Conservation (phyloP, 2,329 filamentous ascomycete genomes). For the Colletotrichum scovillei region DNA sequence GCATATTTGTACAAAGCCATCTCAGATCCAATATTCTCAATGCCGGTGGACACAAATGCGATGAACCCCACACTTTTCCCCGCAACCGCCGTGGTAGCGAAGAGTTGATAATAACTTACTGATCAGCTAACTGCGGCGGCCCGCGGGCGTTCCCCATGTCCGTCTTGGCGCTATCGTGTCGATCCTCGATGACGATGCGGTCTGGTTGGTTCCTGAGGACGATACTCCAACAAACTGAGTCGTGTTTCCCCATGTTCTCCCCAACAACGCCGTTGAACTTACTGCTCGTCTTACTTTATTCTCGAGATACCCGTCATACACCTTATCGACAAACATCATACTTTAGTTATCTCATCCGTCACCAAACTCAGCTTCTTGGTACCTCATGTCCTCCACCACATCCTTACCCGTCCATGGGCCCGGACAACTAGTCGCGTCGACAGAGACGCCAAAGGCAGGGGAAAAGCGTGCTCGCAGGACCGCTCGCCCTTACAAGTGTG, state of each 20-base stretch:
- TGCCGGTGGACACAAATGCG: background rate
- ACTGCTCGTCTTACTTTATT: background rate
- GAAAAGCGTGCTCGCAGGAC: background rate
- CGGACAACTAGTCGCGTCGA: background rate
- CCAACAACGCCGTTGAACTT: background rate
- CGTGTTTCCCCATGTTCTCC: background rate
- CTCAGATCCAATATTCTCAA: background rate
- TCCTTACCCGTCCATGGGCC: background rate
- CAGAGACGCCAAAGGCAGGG: background rate
- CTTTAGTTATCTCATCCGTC: background rate
- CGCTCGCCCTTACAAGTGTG: background rate
- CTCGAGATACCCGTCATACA: background rate
- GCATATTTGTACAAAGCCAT: background rate
- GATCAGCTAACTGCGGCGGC: background rate
- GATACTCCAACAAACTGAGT: background rate
- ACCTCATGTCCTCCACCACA: background rate
- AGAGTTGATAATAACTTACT: constrained; percentile 19
- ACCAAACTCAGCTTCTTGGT: background rate
- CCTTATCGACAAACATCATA: background rate
- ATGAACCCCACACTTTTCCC: constrained; percentile 3
- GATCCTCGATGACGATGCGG: background rate
- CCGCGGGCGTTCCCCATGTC: background rate
- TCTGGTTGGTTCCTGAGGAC: background rate
- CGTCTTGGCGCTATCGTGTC: background rate
- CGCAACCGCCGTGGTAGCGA: background rate